Base-by-base conservation (phyloP, 108 stramenopile species). In the Skeletonema costatum region DNA sequence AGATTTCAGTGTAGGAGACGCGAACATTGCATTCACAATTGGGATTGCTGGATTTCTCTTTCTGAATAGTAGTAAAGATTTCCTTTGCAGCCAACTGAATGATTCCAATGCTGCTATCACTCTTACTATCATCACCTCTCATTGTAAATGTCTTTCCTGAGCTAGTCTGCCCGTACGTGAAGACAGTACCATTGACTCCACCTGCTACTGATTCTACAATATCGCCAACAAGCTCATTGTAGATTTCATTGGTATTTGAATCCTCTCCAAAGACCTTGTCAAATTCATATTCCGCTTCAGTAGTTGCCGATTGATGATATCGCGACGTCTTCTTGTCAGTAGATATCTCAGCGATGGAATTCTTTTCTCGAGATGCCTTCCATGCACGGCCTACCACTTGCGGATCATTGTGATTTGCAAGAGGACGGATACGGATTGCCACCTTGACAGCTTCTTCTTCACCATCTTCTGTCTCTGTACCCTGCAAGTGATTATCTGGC, bases 101-200 rank as follows among this genome's bases (percentile, higher is more conserved):
- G 61, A 93, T 66, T 14, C 90, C 91, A 41, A 83, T 80, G 35
- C 53, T 77, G 35, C 86, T 75, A 16, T 90, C 88, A 14, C 71
- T 82, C 33, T 13, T 60, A 9, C 33, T 60, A 32, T 65, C 39
- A 62, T 13, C 33, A 51, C 94, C 94, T 53, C 93, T 90, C 95
- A 97, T 96, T 2, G 97, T 96, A 65, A 77, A 94, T 0, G 95
- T 98, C 77, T 96, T 98, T 42, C 97, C 98, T 48, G 83, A 83
- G 4, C 89, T 88, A n/a, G 96, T 97, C 77, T 97, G 96, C 11
- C 96, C 96, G 75, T 98, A 97, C 9, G 96, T 96, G 60, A 97
- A 98, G 48, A 98, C 90, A 3, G 97, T 97, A 32, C 98, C 99
- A 79, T 99, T 99, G 73, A 97, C 87, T 48, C 98, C 99, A 33